These are phyloP conservation scores for Phanerochaete carnosa DNA, from an alignment of 768 basidiomycete species.

Conservation along the genomic window DNA sequence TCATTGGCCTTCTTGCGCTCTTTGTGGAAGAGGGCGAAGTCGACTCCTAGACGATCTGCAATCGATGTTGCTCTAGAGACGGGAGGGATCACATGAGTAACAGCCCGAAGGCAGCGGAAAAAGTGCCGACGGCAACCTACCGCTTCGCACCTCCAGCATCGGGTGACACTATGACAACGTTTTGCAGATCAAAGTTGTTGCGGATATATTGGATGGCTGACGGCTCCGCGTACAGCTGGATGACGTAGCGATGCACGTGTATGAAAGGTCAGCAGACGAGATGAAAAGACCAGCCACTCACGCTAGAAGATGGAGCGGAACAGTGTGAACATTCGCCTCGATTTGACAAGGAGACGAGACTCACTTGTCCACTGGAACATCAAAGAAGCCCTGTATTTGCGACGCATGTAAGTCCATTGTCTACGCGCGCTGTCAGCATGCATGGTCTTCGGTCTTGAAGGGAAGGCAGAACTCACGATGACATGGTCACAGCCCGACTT, in stretches of 20 bases:
- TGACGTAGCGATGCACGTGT: neutral
- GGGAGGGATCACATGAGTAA: neutral
- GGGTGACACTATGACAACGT: slow-evolving; percentile 94
- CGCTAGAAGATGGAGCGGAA: slow-evolving; percentile 32
- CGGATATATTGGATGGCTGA: slow-evolving; percentile 94
- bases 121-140: slow-evolving; percentile 37
- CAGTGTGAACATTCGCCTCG: slow-evolving; percentile 3
- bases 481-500: slow-evolving; percentile 94
- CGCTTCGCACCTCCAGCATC: slow-evolving; percentile 99
- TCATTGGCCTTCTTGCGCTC: slow-evolving; percentile 97
- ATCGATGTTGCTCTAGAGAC: slow-evolving; percentile 86
- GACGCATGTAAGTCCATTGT: slow-evolving; percentile 99
- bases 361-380: slow-evolving; percentile 99
- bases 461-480: slow-evolving; percentile 59
- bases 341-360: slow-evolving; percentile 31
- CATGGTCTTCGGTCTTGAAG: neutral
- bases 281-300: slow-evolving; percentile 34
- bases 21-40: slow-evolving; percentile 99
- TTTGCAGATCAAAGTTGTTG: slow-evolving; percentile 77
- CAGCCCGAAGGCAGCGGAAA: neutral
- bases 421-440: slow-evolving; percentile 34
- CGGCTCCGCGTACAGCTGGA: slow-evolving; percentile 90
- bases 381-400: slow-evolving; percentile 99
- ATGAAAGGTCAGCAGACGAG: slow-evolving; percentile 8
- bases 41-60: slow-evolving; percentile 92